Conservation (phyloP, 208 protist genomes). For the Trypanosoma caninum region DNA sequence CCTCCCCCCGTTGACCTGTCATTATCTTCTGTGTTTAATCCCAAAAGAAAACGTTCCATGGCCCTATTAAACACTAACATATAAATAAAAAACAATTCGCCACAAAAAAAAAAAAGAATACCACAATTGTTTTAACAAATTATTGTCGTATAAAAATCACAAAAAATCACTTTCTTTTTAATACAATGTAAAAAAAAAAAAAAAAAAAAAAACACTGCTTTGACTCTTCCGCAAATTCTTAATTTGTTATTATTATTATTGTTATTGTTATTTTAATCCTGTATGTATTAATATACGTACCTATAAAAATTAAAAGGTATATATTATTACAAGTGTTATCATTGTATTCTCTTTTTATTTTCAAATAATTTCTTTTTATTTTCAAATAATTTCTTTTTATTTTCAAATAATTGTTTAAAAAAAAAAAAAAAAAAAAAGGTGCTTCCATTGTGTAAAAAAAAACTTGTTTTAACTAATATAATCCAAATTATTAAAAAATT, state of each 20-base stretch:
- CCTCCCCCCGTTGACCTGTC: not conserved
- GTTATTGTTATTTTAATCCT: no score
- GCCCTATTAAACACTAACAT: not conserved
- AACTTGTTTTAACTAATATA: not conserved
- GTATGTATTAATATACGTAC: no score
- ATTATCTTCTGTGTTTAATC: not conserved
- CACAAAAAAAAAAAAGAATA: no score
- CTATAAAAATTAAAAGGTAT: not conserved
- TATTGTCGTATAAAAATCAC: not conserved
- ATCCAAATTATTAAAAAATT: not conserved
- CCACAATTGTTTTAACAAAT: no score
- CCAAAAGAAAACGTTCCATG: not conserved
- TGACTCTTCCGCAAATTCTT: no score
- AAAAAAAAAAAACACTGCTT: constrained; percentile 1
- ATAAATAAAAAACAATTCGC: not conserved
- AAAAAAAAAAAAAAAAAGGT: not conserved
- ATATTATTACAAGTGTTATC: not conserved
- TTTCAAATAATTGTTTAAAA: not conserved
- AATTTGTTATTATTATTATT: no score
- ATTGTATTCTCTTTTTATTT: constrained; percentile 1
- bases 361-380: not conserved
- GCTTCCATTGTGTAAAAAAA: not conserved
- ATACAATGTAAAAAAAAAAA: not conserved
- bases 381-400: not conserved
- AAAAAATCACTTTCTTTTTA: not conserved